Evolutionary conservation across 2,329 filamentous ascomycete species (phyloP).

Genomic region (Tolypocladium sp.): DNA sequence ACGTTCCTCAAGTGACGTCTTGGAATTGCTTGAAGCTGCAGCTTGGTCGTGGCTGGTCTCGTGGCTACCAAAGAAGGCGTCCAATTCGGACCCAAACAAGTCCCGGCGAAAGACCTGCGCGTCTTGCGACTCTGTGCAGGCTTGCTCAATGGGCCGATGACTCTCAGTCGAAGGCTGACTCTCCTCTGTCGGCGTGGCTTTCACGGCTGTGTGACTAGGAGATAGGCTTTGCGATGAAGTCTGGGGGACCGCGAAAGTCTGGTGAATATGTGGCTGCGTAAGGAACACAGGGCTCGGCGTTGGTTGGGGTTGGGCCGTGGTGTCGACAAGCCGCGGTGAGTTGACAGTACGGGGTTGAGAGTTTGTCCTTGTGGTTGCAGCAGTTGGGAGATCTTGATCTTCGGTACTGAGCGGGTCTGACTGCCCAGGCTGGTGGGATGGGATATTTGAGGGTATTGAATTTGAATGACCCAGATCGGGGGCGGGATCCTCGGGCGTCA

Average conservation of each 20-base stretch:
- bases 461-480: neutral
- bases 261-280: slow-evolving; percentile 4
- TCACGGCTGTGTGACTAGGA: neutral
- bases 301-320: neutral
- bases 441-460: slow-evolving; percentile 3
- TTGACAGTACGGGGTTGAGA: neutral
- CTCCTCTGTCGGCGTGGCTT: slow-evolving; percentile 1
- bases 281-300: slow-evolving; percentile 5
- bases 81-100: slow-evolving; percentile 6
- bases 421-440: slow-evolving; percentile 16
- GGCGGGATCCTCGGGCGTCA: neutral
- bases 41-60: neutral
- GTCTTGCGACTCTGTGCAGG: slow-evolving; percentile 13
- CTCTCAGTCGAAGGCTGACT: neutral
- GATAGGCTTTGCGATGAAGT: slow-evolving; percentile 1
- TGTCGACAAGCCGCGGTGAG: neutral
- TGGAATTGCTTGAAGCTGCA: neutral
- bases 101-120: slow-evolving; percentile 14
- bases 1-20: neutral
- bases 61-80: slow-evolving; percentile 8
- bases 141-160: neutral
- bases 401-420: neutral
- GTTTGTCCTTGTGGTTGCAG: neutral
- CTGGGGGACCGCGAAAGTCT: slow-evolving; percentile 1
- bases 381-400: neutral